These are phyloP conservation scores for Picochlorum sp. DNA, from an alignment of 139 green algal species.

Conservation along the genomic window DNA sequence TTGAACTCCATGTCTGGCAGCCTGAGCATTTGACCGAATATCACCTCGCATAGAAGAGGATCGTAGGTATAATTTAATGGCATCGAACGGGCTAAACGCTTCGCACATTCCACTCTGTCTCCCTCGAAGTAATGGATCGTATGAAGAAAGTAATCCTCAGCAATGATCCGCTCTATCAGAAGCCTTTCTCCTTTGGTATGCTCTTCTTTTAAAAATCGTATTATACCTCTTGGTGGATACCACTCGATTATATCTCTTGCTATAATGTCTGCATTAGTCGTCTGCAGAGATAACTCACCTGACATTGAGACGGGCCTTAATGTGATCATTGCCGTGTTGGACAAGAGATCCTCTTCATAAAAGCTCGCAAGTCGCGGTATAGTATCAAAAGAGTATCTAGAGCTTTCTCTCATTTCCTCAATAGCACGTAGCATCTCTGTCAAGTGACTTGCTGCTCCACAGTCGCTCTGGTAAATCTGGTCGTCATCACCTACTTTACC, in stretches of 20 bases:
- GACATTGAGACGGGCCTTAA: conserved; percentile 16
- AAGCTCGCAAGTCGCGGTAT: conserved; percentile 25
- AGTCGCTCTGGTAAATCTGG: conserved; percentile 42
- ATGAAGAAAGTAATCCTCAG: conserved; percentile 76
- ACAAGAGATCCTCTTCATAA: conserved; percentile 30
- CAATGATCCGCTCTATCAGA: conserved; percentile 62
- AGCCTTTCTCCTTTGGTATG: conserved; percentile 46
- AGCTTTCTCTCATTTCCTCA: conserved; percentile 24
- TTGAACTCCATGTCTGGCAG: conserved; percentile 56
- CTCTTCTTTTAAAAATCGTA: conserved; percentile 54
- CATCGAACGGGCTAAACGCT: conserved; percentile 42
- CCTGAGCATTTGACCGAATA: conserved; percentile 80
- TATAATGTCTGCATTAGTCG: neutral
- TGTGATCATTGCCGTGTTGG: conserved; percentile 1
- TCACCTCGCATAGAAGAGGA: conserved; percentile 62
- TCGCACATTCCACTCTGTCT: conserved; percentile 58
- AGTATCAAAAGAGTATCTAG: conserved; percentile 31
- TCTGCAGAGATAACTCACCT: neutral
- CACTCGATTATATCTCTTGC: conserved; percentile 29
- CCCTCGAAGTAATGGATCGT: conserved; percentile 52
- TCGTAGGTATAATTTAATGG: conserved; percentile 51
- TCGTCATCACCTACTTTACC: conserved; percentile 25
- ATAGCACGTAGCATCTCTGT: conserved; percentile 41
- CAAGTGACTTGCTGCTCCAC: conserved; percentile 62
- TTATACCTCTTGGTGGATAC: conserved; percentile 57